Percentiles rank a stretch among this genome's conserved stretches.
These are phyloP conservation scores for Aspergillus affinis DNA, from an alignment of 495 filamentous ascomycete genomes.

Conservation along the genomic window DNA sequence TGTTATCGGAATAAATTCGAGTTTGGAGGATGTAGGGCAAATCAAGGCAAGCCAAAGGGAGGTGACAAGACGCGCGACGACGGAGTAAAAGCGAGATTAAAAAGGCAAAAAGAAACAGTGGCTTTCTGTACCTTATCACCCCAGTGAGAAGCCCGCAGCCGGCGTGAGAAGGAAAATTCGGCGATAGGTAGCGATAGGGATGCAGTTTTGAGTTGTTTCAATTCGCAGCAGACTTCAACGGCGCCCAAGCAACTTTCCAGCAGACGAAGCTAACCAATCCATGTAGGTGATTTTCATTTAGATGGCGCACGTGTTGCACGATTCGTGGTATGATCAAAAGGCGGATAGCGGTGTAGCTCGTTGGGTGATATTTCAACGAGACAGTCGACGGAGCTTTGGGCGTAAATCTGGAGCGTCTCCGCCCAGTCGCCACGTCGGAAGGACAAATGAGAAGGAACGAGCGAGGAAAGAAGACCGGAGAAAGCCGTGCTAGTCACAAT, in stretches of 20 bases:
- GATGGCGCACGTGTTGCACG: background rate
- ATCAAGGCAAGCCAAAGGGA: background rate
- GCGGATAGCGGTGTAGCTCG: constrained; percentile 3
- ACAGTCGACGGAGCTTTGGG: constrained; percentile 2
- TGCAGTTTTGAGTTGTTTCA: background rate
- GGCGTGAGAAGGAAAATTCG: background rate
- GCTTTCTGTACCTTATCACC: background rate
- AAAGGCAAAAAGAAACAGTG: background rate
- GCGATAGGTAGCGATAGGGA: background rate
- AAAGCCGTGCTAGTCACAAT: too few species aligned
- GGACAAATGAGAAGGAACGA: background rate
- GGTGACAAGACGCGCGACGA: background rate
- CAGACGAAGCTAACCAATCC: background rate
- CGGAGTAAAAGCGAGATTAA: background rate
- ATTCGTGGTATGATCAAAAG: constrained; percentile 8
- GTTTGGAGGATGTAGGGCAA: background rate
- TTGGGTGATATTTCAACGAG: background rate
- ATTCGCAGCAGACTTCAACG: background rate
- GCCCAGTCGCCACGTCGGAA: constrained; percentile 1
- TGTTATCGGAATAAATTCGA: background rate
- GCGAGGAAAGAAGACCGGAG: background rate
- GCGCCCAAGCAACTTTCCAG: constrained; percentile 4
- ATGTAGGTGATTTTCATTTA: constrained; percentile 5
- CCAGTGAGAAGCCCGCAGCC: background rate
- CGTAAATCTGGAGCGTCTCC: constrained; percentile 5